Base-by-base conservation (phyloP, 164 flowering plant genomes). In the Magnolia officinalis region DNA sequence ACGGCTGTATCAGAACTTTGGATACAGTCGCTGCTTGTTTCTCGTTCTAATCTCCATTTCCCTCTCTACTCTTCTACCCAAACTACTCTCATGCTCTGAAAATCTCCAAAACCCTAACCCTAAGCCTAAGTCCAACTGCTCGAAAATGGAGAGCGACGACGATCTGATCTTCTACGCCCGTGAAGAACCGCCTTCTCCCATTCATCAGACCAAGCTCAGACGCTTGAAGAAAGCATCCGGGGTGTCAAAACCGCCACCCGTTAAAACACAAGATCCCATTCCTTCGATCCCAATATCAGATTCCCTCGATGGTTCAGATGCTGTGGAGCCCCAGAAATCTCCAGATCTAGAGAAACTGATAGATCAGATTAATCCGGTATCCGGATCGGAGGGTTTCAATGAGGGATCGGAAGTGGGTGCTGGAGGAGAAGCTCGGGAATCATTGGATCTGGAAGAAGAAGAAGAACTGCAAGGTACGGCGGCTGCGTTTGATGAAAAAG, bases 141-240 rank as follows among this genome's bases (percentile, higher is more conserved):
- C n/a, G 72, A 70, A 50, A 31, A 92, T 90, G 96, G 93, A 90
- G 10, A 89, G 86, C 84, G 90, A 88, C 79, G 91, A 89, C 51
- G 96, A 88, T 45, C 76, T 77, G 66, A 31, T 76, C n/a, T 71
- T 85, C 52, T 80, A 87, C 1, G 82, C 82, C 21, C 71, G 76
- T 10, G 81, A 82, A 63, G 81, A 79, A 69, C 66, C 84, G 11
- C 81, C 88, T 18, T 84, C 91, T 68, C 83, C 86, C 0, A 67
- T 77, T 64, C 86, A 59, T 19, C 77, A 64, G 16, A 80, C 83
- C 23, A 85, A 84, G 83, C 88, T 91, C 10, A 90, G 87, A 75
- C 92, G 97, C 23, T 73, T 91, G 83, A 90, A 88, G 85, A 87
- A 84, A 70, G 75, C 82, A 20, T 24, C 23, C 71, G 50, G 72